A percentile compares a stretch with the other conserved stretches of the same genome.
Evolutionary conservation across 2,329 filamentous ascomycete genomes (phyloP).

Genomic region (Metarhizium humberi): DNA sequence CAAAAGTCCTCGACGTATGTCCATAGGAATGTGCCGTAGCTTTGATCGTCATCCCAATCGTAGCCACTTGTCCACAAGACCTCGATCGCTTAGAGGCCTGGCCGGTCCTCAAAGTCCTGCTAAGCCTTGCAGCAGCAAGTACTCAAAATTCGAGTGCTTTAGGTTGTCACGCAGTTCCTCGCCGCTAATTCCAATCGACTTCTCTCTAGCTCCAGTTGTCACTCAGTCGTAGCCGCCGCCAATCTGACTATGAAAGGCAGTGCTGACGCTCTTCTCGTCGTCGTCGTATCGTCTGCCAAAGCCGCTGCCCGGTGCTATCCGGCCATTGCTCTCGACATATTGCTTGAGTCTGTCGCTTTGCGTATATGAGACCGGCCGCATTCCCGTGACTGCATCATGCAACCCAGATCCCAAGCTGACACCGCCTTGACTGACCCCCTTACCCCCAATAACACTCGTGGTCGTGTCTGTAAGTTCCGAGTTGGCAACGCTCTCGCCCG

Average conservation of each 20-base stretch:
- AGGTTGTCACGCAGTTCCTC: not conserved
- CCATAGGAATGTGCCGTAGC: not conserved
- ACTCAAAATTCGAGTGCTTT: not conserved
- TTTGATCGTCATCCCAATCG: conserved; percentile 1
- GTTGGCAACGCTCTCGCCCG: conserved; percentile 85
- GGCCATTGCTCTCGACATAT: conserved; percentile 80
- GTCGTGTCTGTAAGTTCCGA: conserved; percentile 84
- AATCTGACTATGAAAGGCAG: conserved; percentile 92
- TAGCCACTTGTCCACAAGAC: not conserved
- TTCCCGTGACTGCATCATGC: conserved; percentile 61
- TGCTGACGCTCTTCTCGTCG: conserved; percentile 91
- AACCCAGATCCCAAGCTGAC: conserved; percentile 79
- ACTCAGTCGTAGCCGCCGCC: conserved; percentile 52
- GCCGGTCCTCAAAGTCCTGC: not conserved
- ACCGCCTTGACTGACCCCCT: conserved; percentile 71
- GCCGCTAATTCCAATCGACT: not conserved
- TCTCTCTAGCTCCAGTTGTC: conserved; percentile 4
- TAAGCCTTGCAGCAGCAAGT: not conserved
- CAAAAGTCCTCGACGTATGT: not conserved
- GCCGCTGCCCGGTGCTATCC: conserved; percentile 56
- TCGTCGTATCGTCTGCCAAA: conserved; percentile 73
- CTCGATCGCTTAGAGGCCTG: not conserved
- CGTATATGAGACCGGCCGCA: conserved; percentile 49
- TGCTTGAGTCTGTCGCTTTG: conserved; percentile 75
- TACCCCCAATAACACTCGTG: conserved; percentile 66